phyloP scores from a whole-genome alignment of 176 grass and related monocot genomes.

The Lolium perenne region DNA sequence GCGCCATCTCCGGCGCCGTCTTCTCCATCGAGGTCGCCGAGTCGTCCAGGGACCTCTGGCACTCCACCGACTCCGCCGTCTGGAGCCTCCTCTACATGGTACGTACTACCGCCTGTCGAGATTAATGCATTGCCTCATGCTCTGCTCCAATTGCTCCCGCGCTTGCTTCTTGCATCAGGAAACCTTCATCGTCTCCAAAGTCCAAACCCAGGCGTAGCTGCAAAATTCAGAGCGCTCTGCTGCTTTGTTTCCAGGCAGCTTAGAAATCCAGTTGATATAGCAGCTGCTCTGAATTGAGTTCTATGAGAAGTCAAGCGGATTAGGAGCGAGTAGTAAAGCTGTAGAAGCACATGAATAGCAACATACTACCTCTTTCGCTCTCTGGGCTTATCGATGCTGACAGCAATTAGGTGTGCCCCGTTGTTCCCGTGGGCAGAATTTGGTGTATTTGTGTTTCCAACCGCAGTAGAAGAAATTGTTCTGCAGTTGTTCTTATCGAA shows the following conservation, averaged over 20 bases:
- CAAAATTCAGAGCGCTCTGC: background rate
- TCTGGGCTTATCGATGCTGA: conserved; percentile 30
- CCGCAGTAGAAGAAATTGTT: background rate
- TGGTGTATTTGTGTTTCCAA: background rate
- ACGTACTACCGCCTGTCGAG: background rate
- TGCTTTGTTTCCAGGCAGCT: background rate
- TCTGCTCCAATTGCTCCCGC: background rate
- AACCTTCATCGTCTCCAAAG: background rate
- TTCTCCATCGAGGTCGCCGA: conserved; percentile 89
- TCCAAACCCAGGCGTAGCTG: no score
- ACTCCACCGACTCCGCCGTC: conserved; percentile 55
- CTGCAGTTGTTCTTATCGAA: background rate
- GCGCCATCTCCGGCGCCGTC: conserved; percentile 91
- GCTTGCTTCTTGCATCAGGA: background rate
- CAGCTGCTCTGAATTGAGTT: background rate
- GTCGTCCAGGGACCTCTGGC: conserved; percentile 78
- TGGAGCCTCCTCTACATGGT: conserved; percentile 80
- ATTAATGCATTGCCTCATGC: background rate
- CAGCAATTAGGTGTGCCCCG: conserved; percentile 49
- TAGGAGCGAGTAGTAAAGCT: background rate
- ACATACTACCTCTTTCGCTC: background rate
- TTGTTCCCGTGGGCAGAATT: conserved; percentile 34
- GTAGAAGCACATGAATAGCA: background rate
- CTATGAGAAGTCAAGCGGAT: background rate
- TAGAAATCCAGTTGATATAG: background rate